These are phyloP conservation scores for Vaccinium darrowii DNA, from an alignment of 148 eudicot genomes.

Conservation along the genomic window DNA sequence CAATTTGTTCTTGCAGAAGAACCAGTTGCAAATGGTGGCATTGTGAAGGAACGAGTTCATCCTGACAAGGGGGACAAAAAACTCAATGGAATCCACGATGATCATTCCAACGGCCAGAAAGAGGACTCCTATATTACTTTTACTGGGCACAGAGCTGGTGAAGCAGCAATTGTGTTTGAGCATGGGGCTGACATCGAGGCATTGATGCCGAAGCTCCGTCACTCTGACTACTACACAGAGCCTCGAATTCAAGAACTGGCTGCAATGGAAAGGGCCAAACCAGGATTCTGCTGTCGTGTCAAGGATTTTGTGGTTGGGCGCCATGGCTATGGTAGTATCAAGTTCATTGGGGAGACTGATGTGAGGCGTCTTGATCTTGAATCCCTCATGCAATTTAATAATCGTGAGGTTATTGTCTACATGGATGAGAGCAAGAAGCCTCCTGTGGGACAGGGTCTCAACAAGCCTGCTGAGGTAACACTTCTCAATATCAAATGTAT, in stretches of 20 bases:
- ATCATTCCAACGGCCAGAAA: conserved; percentile 36
- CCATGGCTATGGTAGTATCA: conserved; percentile 81
- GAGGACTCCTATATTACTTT: conserved; percentile 64
- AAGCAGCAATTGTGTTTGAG: conserved; percentile 84
- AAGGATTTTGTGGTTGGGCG: conserved; percentile 85
- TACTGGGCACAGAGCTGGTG: conserved; percentile 87
- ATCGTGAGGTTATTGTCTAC: conserved; percentile 85
- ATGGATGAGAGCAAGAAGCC: conserved; percentile 91
- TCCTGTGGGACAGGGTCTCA: conserved; percentile 94
- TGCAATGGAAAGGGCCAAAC: conserved; percentile 90
- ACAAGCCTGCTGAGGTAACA: conserved; percentile 89
- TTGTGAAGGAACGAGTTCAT: conserved; percentile 37
- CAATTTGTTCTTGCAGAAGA: conserved; percentile 33
- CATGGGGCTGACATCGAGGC: conserved; percentile 90
- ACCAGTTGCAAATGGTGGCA: conserved; percentile 45
- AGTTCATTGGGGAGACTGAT: conserved; percentile 90
- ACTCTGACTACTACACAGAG: conserved; percentile 92
- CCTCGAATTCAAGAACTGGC: conserved; percentile 90
- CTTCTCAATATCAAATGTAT: conserved; percentile 82
- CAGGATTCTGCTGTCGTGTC: conserved; percentile 80
- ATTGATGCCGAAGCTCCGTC: conserved; percentile 90
- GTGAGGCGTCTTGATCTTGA: conserved; percentile 87
- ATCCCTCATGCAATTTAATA: conserved; percentile 73
- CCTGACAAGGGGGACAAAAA: conserved; percentile 41
- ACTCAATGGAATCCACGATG: conserved; percentile 40